Conservation (phyloP, 2,329 filamentous ascomycete species). For the Didymella lethalis region DNA sequence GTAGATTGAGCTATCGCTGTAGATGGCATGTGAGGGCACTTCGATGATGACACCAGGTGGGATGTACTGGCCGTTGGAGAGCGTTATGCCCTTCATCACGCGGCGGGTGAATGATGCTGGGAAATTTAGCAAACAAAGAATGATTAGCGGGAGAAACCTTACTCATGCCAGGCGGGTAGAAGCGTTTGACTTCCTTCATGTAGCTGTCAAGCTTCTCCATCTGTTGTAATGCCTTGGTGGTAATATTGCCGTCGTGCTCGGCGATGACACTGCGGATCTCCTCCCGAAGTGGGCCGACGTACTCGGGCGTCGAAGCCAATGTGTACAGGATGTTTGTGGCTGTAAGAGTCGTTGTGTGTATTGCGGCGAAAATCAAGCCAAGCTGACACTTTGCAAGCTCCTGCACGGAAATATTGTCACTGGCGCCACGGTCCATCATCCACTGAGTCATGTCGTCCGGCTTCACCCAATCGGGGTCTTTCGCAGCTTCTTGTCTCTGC, state of each 20-base stretch:
- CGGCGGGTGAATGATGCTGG: constrained; percentile 59
- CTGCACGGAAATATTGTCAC: constrained; percentile 12
- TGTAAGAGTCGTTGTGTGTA: constrained; percentile 43
- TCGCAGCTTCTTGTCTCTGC: constrained; percentile 32
- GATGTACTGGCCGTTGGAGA: constrained; percentile 62
- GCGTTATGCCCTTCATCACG: constrained; percentile 59
- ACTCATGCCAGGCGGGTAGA: constrained; percentile 37
- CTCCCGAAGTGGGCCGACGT: constrained; percentile 53
- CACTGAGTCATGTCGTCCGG: constrained; percentile 52
- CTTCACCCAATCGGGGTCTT: constrained; percentile 41
- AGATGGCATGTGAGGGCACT: constrained; percentile 38
- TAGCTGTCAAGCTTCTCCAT: constrained; percentile 49
- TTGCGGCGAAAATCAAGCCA: constrained; percentile 41
- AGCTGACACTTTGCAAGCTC: constrained; percentile 28
- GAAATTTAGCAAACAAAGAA: background rate
- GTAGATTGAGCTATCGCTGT: constrained; percentile 35
- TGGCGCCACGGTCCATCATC: constrained; percentile 41
- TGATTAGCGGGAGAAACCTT: constrained; percentile 10
- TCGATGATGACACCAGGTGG: constrained; percentile 48
- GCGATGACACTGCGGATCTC: constrained; percentile 52
- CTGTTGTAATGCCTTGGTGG: constrained; percentile 40
- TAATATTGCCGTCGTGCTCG: constrained; percentile 46
- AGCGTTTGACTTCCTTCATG: constrained; percentile 47
- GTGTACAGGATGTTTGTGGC: constrained; percentile 43
- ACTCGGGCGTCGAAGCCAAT: constrained; percentile 48